Evolutionary conservation across 331 rosid genomes (phyloP), one percentile per base, ranked within the genome.

Genomic region (Spiraea crenata): DNA sequence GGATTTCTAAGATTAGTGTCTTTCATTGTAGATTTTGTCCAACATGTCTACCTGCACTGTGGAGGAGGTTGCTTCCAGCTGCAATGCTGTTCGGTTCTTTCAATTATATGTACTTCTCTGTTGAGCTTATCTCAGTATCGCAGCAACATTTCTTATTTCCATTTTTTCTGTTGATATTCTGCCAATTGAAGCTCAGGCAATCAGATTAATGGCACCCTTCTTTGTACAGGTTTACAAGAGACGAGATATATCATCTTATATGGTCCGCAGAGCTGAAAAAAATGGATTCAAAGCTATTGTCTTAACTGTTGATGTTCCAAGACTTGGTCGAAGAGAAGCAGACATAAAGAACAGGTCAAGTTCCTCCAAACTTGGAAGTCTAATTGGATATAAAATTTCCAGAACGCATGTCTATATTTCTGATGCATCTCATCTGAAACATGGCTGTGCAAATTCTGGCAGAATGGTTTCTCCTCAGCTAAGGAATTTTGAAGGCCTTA

Each of bases 41-140:
- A 61, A n/a, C 57, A 8, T 37, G 40, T 80, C 92, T 7, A 76
- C 81, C 63, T 77, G 86, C 82, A 82, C 88, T 0, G 51, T 89
- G 44, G 92, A 89, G 80, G 92, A 86, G 77, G 88, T 86, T 79
- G 82, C 91, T 79, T 69, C 88, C 10, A 84, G 95, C 86, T 84
- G 92, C 84, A 67, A 82, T 11, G 85, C 95, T 67, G 79, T 86
- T 82, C 86, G 86, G 71, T 89, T 89, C 86, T 84, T 82, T 80
- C 92, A 89, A 42, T 77, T 89, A 83, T 86, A 86, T 82, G 92
- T 77, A 89, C 15, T 59, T 56, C n/a, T 13, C 73, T 49, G 78
- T 42, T 47, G 39, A 17, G 39, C 71, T 49, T 49, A 9, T 39
- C 39, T 35, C 52, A 48, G 14, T 54, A 38, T 51, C 37, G 19